Conservation (phyloP, 2,329 filamentous ascomycete genomes). For the Conoideocrella luteorostrata region DNA sequence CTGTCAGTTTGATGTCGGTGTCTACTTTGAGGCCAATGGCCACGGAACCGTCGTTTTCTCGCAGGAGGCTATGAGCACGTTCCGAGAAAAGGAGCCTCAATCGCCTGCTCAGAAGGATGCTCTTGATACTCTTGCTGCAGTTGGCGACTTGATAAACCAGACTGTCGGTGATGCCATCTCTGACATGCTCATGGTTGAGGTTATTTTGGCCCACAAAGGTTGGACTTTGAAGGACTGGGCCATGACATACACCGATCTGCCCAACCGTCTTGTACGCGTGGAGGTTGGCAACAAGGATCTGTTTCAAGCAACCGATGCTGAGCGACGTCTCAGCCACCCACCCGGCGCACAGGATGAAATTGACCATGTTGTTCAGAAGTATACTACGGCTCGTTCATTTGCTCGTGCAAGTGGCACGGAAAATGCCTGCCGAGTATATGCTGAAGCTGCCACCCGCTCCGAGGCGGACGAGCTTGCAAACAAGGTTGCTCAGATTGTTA, state of each 20-base stretch:
- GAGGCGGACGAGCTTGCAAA: conserved; percentile 88
- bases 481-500: conserved; percentile 71
- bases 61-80: conserved; percentile 69
- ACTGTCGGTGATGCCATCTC: conserved; percentile 94
- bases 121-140: conserved; percentile 73
- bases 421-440: conserved; percentile 92
- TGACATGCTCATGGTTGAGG: conserved; percentile 92
- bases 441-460: conserved; percentile 80
- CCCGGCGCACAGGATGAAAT: conserved; percentile 77
- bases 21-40: conserved; percentile 98
- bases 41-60: conserved; percentile 97
- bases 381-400: conserved; percentile 83
- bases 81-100: conserved; percentile 74
- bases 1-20: conserved; percentile 86
- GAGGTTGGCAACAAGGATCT: conserved; percentile 82
- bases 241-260: conserved; percentile 85
- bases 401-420: conserved; percentile 91
- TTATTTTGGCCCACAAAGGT: conserved; percentile 88
- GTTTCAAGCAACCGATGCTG: conserved; percentile 88
- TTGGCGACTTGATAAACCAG: conserved; percentile 94
- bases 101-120: conserved; percentile 89
- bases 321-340: conserved; percentile 78
- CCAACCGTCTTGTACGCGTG: conserved; percentile 90
- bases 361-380: conserved; percentile 81
- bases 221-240: conserved; percentile 92